phyloP scores from a whole-genome alignment of 148 eudicot genomes.

The Rhododendron ferrugineum region DNA sequence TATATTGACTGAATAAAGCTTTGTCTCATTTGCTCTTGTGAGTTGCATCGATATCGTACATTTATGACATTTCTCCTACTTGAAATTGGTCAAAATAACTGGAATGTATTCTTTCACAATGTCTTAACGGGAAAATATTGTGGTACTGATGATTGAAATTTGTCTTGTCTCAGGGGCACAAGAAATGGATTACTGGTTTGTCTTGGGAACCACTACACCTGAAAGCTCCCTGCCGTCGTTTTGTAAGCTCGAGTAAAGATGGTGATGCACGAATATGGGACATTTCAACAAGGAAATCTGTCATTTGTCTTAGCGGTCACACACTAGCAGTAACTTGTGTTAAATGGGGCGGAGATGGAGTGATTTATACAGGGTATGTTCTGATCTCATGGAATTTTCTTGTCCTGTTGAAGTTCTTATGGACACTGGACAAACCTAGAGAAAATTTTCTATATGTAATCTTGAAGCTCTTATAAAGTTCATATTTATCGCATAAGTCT shows the following conservation, averaged over 20 bases:
- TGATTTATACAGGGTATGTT: slow-evolving; percentile 87
- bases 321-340: slow-evolving; percentile 91
- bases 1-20: not conserved
- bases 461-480: not conserved
- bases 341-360: slow-evolving; percentile 98
- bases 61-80: not conserved
- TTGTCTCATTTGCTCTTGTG: not conserved
- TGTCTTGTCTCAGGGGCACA: slow-evolving; percentile 72
- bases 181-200: slow-evolving; percentile 91
- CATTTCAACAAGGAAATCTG: slow-evolving; percentile 52
- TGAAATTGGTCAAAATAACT: not conserved
- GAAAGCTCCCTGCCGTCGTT: slow-evolving; percentile 80
- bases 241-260: slow-evolving; percentile 96
- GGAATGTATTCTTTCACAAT: not conserved
- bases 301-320: slow-evolving; percentile 80
- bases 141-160: slow-evolving; percentile 2
- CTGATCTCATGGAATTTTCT: not conserved
- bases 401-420: not conserved
- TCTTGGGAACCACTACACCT: slow-evolving; percentile 99
- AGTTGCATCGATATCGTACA: not conserved
- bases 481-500: not conserved
- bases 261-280: slow-evolving; percentile 99
- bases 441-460: not conserved
- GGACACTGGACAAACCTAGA: not conserved
- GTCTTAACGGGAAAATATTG: not conserved